Conservation (phyloP, 305 asterid species). For the Fraxinus ornus region DNA sequence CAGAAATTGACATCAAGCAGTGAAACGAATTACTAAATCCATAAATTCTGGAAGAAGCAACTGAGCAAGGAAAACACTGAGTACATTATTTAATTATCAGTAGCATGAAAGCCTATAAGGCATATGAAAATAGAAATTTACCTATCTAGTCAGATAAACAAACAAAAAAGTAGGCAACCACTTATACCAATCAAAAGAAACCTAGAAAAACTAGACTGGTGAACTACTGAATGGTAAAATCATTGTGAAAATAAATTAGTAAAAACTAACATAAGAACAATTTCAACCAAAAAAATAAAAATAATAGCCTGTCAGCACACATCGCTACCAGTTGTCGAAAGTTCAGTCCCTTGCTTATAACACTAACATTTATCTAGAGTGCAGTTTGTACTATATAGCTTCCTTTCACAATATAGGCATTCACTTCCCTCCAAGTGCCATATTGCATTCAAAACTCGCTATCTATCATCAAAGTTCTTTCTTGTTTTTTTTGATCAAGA, state of each 20-base stretch:
- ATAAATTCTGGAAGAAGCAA: slow-evolving; percentile 8
- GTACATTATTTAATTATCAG: neutral
- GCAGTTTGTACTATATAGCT: neutral
- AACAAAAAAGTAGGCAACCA: neutral
- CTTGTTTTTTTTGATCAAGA: slow-evolving; percentile 5
- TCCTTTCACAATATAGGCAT: neutral
- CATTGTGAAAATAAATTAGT: neutral
- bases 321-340: neutral
- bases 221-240: slow-evolving; percentile 9
- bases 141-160: slow-evolving; percentile 1
- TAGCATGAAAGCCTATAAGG: neutral
- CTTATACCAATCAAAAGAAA: neutral
- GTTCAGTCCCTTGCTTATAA: neutral
- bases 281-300: neutral
- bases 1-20: slow-evolving; percentile 9
- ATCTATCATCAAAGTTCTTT: neutral
- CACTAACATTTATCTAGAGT: neutral
- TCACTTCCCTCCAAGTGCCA: neutral
- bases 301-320: neutral
- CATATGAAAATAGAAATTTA: neutral
- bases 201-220: neutral
- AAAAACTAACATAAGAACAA: neutral
- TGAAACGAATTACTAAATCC: neutral
- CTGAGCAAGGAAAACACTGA: neutral
- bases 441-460: slow-evolving; percentile 9